Evolutionary conservation across 139 green algal species (phyloP).

Genomic region (Micractinium sp.): DNA sequence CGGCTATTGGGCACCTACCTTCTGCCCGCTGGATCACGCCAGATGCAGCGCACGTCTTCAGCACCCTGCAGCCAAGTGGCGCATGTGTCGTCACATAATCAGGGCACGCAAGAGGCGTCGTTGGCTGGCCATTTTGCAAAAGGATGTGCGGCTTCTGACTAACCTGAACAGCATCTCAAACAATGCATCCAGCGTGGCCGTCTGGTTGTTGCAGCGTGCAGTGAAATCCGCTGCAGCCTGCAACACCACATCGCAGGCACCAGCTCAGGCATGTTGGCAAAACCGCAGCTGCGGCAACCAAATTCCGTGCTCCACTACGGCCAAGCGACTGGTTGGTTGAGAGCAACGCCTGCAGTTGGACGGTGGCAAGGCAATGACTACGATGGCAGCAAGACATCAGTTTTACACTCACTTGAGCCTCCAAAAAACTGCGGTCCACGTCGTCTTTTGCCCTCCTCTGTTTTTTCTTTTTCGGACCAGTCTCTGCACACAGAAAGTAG

Average conservation of each 20-base stretch:
- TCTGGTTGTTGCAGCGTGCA: slow-evolving; percentile 26
- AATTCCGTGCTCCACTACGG: too few species aligned
- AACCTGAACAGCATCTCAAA: slow-evolving; percentile 81
- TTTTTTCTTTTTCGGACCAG: slow-evolving; percentile 44
- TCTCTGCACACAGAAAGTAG: slow-evolving; percentile 31
- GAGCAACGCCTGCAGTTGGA: too few species aligned
- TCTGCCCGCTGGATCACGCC: not conserved
- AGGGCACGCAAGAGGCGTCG: too few species aligned
- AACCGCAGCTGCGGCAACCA: not conserved
- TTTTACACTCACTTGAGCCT: slow-evolving; percentile 59
- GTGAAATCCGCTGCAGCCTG: slow-evolving; percentile 33
- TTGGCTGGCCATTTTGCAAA: too few species aligned
- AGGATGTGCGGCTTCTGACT: not conserved
- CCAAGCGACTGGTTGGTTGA: too few species aligned
- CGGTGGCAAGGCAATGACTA: too few species aligned
- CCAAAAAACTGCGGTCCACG: slow-evolving; percentile 67
- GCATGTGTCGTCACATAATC: too few species aligned
- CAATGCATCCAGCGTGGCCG: slow-evolving; percentile 71
- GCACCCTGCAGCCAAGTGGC: slow-evolving; percentile 41
- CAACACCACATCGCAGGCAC: not conserved
- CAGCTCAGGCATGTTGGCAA: too few species aligned
- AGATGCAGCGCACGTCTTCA: slow-evolving; percentile 70
- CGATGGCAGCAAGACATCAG: too few species aligned
- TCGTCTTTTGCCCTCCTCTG: slow-evolving; percentile 51
- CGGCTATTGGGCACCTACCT: not conserved